These are phyloP conservation scores for Leptographium flavum DNA, from an alignment of 2,329 filamentous ascomycete genomes.

Conservation along the genomic window DNA sequence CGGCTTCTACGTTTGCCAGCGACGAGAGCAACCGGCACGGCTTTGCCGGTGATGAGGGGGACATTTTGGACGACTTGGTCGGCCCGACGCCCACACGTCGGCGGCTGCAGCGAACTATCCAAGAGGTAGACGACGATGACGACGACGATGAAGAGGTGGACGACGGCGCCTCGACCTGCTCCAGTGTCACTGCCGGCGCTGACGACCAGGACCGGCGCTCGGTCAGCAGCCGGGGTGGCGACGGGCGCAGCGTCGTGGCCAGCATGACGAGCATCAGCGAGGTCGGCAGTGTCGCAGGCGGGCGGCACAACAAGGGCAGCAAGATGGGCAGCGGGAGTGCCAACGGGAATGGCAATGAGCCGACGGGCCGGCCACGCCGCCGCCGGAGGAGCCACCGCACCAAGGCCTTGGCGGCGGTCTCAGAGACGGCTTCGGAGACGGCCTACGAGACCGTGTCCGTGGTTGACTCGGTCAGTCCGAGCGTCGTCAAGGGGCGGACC, in stretches of 20 bases:
- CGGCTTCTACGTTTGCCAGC: not conserved
- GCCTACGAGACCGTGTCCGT: not conserved
- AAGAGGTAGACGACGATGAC: not conserved
- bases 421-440: not conserved
- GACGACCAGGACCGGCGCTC: not conserved
- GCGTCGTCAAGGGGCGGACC: not conserved
- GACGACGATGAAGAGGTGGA: not conserved
- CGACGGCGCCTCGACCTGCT: not conserved
- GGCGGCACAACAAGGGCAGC: no score
- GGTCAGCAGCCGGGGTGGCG: not conserved
- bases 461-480: not conserved
- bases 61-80: conserved; percentile 4
- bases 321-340: no score
- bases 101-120: not conserved
- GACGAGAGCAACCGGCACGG: not conserved
- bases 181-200: not conserved
- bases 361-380: no score
- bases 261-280: not conserved
- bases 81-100: not conserved
- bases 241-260: not conserved
- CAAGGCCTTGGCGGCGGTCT: not conserved
- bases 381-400: not conserved
- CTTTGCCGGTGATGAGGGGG: conserved; percentile 2
- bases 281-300: no score
- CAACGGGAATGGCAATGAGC: not conserved